Conservation (phyloP, 2,329 filamentous ascomycete species). For the Chrysoporthe puriensis region DNA sequence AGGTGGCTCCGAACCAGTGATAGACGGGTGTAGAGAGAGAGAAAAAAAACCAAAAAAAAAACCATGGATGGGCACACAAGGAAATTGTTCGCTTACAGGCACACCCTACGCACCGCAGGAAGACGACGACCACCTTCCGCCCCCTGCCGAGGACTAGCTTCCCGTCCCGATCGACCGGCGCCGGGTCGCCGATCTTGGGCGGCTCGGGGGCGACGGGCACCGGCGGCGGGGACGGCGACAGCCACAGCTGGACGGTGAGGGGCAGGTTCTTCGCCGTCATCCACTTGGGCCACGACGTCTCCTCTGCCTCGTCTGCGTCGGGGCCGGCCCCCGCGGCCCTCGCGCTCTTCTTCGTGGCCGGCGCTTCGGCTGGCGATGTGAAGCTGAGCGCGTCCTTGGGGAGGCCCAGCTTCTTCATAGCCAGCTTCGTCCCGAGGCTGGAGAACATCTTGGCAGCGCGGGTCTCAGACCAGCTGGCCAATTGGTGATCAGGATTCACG, state of each 20-base stretch:
- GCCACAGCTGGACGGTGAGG: constrained; percentile 57
- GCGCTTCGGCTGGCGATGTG: constrained; percentile 36
- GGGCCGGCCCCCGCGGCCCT: not conserved
- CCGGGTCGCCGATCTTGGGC: constrained; percentile 53
- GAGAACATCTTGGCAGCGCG: constrained; percentile 51
- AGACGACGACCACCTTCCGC: constrained; percentile 51
- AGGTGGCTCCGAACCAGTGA: too few relatives aligned
- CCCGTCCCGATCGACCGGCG: constrained; percentile 51
- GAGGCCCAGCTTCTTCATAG: constrained; percentile 60
- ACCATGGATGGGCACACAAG: too few relatives aligned
- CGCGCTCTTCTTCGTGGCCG: constrained; percentile 6
- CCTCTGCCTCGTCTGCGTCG: constrained; percentile 26
- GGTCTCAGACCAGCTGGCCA: not conserved
- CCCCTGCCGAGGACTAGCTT: constrained; percentile 45
- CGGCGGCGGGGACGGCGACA: constrained; percentile 55
- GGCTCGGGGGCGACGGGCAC: constrained; percentile 47
- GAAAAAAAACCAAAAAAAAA: too few relatives aligned
- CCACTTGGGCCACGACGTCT: constrained; percentile 47
- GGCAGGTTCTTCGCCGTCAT: constrained; percentile 54
- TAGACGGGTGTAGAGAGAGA: too few relatives aligned
- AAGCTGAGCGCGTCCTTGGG: constrained; percentile 54
- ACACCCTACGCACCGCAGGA: constrained; percentile 59
- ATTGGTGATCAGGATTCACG: not conserved
- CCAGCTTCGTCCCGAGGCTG: constrained; percentile 60
- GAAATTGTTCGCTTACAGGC: constrained; percentile 48